Conservation (phyloP, 768 basidiomycete species). For the Lanmaoa rubissima region DNA sequence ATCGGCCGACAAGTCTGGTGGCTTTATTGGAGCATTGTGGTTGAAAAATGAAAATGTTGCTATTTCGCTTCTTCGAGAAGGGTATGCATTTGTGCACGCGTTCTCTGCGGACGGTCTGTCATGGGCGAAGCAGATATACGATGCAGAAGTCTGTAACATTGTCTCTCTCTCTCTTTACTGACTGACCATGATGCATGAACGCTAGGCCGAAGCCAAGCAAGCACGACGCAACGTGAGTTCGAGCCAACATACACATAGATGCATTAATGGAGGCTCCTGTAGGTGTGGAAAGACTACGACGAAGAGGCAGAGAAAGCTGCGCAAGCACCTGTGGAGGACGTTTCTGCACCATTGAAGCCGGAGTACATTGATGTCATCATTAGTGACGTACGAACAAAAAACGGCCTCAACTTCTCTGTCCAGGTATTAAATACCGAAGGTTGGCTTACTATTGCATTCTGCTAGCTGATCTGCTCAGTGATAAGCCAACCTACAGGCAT, state of each 20-base stretch:
- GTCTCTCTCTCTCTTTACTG: neutral
- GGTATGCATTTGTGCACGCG: conserved; percentile 82
- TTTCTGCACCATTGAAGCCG: conserved; percentile 58
- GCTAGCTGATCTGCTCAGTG: neutral
- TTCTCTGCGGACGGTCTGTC: conserved; percentile 83
- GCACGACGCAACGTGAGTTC: conserved; percentile 71
- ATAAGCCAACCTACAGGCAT: conserved; percentile 56
- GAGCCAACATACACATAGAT: neutral
- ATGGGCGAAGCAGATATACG: conserved; percentile 76
- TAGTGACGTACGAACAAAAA: conserved; percentile 75
- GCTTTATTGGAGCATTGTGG: conserved; percentile 89
- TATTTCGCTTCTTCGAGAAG: conserved; percentile 78
- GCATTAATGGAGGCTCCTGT: neutral
- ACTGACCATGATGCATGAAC: conserved; percentile 4
- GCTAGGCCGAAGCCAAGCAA: conserved; percentile 76
- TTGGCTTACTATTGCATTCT: conserved; percentile 29
- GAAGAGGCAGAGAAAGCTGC: conserved; percentile 62
- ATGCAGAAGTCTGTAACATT: conserved; percentile 67
- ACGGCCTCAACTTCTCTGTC: conserved; percentile 85
- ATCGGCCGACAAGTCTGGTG: conserved; percentile 88
- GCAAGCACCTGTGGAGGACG: conserved; percentile 45
- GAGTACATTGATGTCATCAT: conserved; percentile 94
- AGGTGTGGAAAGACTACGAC: conserved; percentile 90
- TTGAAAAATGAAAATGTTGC: conserved; percentile 86
- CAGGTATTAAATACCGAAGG: conserved; percentile 92